These are phyloP conservation scores for Artemisia argyi DNA, from an alignment of 129 eudicot genomes.

Conservation along the genomic window DNA sequence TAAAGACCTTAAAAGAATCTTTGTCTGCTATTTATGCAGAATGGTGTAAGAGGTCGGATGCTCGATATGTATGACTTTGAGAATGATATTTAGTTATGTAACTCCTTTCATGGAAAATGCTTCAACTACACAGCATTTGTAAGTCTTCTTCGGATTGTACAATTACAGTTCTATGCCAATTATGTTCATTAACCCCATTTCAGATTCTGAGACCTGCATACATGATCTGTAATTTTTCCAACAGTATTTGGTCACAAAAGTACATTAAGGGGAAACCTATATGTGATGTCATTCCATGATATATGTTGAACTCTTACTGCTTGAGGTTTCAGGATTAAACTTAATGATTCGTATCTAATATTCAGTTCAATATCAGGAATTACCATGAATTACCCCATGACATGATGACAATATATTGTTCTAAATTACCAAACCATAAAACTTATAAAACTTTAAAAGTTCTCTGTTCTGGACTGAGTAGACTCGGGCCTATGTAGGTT, in stretches of 20 bases:
- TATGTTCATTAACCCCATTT: slow-evolving; percentile 15
- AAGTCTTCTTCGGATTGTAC: slow-evolving; percentile 33
- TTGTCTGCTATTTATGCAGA: slow-evolving; percentile 43
- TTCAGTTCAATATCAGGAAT: too few relatives aligned
- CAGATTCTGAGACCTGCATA: background rate
- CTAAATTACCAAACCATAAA: background rate
- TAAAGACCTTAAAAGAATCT: slow-evolving; percentile 7
- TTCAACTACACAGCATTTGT: slow-evolving; percentile 75
- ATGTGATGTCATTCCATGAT: too few relatives aligned
- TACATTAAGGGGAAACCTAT: too few relatives aligned
- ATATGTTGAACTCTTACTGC: too few relatives aligned
- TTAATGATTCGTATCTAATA: too few relatives aligned
- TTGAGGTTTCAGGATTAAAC: too few relatives aligned
- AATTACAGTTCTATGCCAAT: background rate
- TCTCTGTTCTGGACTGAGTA: background rate
- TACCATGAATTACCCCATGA: too few relatives aligned
- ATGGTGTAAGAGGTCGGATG: slow-evolving; percentile 82
- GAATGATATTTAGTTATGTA: slow-evolving; percentile 75
- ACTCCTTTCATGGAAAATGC: slow-evolving; percentile 68
- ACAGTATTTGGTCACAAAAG: background rate
- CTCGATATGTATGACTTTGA: slow-evolving; percentile 85
- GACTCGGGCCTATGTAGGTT: background rate
- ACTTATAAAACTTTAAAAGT: background rate
- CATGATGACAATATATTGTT: too few relatives aligned
- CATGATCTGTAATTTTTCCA: background rate